Conservation (phyloP, 495 filamentous ascomycete species). For the Neurospora sp. region DNA sequence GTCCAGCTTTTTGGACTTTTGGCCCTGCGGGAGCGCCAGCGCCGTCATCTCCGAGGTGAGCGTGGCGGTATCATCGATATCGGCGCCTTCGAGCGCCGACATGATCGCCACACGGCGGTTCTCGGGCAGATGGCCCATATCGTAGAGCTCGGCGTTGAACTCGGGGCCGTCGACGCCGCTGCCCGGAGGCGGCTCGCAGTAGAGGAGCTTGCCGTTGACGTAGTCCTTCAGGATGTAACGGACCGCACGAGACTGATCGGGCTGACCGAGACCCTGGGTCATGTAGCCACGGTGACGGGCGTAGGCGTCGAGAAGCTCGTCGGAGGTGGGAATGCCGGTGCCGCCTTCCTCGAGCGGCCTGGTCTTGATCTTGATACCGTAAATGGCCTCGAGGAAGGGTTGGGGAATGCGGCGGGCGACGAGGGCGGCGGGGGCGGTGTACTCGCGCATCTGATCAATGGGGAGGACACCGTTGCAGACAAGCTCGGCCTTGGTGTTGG, state of each 20-base stretch:
- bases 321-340: conserved; percentile 76
- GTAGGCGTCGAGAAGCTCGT: conserved; percentile 80
- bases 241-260: conserved; percentile 87
- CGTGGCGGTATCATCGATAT: conserved; percentile 10
- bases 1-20: conserved; percentile 69
- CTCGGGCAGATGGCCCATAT: conserved; percentile 62
- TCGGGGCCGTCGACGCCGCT: conserved; percentile 53
- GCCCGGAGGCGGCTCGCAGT: conserved; percentile 74
- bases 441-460: conserved; percentile 94
- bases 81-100: conserved; percentile 32
- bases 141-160: conserved; percentile 88
- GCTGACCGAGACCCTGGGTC: conserved; percentile 76
- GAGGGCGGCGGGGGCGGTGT: conserved; percentile 74
- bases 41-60: conserved; percentile 23
- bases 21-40: conserved; percentile 41
- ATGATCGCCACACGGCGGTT: conserved; percentile 55
- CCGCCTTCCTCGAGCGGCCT: conserved; percentile 88
- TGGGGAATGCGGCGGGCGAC: conserved; percentile 91
- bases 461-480: conserved; percentile 93
- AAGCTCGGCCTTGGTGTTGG: conserved; percentile 90
- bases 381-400: conserved; percentile 78
- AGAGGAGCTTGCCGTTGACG: conserved; percentile 89
- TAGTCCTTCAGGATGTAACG: conserved; percentile 93
- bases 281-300: conserved; percentile 82
- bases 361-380: conserved; percentile 79